Percentiles rank a stretch among this genome's conserved stretches.
phyloP scores from a whole-genome alignment of 345 rosid genomes.

The Pistacia vera region DNA sequence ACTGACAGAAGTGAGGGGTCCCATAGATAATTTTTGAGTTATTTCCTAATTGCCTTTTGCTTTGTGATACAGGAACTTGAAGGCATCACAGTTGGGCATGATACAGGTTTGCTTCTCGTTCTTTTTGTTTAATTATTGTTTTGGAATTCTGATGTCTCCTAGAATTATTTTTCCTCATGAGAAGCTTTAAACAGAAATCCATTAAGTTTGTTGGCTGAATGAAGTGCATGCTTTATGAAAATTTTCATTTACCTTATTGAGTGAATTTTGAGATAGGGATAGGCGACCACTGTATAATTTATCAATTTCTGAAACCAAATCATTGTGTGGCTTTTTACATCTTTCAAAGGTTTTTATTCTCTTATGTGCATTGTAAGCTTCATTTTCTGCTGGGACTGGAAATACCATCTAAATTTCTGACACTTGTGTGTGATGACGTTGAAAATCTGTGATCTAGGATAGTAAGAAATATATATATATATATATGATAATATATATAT shows the following conservation, averaged over 20 bases:
- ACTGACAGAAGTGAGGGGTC: not conserved
- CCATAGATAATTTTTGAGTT: not conserved
- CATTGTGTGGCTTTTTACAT: not conserved
- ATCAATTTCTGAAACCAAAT: not conserved
- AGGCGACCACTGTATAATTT: not conserved
- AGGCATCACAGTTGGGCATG: conserved; percentile 49
- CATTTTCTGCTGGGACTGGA: not conserved
- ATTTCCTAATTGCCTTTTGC: conserved; percentile 19
- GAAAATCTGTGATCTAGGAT: not conserved
- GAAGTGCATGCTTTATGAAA: not conserved
- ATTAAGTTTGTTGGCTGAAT: not conserved
- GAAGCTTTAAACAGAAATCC: not conserved
- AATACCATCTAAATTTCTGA: not conserved
- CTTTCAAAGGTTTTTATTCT: not conserved
- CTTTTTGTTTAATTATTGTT: conserved; percentile 11
- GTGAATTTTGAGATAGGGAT: conserved; percentile 3
- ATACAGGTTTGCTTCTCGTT: conserved; percentile 66
- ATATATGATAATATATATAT: too few relatives aligned
- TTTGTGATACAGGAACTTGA: conserved; percentile 68
- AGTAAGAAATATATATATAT: too few relatives aligned
- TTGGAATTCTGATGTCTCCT: not conserved
- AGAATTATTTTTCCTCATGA: not conserved
- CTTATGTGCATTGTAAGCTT: not conserved
- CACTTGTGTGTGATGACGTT: not conserved
- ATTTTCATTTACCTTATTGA: not conserved